A percentile compares a stretch with the other conserved stretches of the same genome.
Evolutionary conservation across 2,329 filamentous ascomycete species (phyloP).

Genomic region (Claviceps maximensis): DNA sequence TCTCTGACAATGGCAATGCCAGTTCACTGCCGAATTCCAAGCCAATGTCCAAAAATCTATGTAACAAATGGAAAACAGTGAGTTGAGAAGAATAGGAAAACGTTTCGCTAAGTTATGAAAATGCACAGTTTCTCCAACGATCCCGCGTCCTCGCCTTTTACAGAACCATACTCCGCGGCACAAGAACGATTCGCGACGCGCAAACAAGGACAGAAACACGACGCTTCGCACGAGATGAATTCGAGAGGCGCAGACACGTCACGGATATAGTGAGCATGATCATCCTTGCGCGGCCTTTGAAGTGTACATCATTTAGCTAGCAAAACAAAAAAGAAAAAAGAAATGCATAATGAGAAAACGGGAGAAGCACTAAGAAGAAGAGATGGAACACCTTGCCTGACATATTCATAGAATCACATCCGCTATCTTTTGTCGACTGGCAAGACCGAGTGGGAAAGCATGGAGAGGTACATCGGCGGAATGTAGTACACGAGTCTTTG

Average conservation of each 20-base stretch:
- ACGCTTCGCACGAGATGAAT: constrained; percentile 44
- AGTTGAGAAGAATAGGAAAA: not conserved
- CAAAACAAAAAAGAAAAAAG: no score
- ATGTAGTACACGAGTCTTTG: constrained; percentile 16
- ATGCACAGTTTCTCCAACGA: constrained; percentile 43
- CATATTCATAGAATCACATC: constrained; percentile 36
- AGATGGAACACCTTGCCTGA: not conserved
- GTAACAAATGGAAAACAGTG: not conserved
- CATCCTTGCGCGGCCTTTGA: constrained; percentile 4
- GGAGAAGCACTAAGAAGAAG: not conserved
- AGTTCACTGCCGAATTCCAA: not conserved
- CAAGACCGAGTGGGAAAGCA: constrained; percentile 51
- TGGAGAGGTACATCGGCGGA: constrained; percentile 33
- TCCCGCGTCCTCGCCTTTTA: constrained; percentile 42
- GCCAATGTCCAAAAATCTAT: not conserved
- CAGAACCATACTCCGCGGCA: constrained; percentile 42
- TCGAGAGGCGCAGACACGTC: constrained; percentile 43
- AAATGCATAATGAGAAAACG: no score
- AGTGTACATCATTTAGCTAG: not conserved
- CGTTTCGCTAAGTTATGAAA: not conserved
- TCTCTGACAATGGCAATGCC: not conserved
- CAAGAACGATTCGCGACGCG: constrained; percentile 36
- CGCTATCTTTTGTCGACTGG: constrained; percentile 51
- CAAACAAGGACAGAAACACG: constrained; percentile 41
- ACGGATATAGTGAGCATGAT: constrained; percentile 37